These are phyloP conservation scores for Vaccinium corymbosum DNA, from an alignment of 148 eudicot genomes.

Conservation along the genomic window DNA sequence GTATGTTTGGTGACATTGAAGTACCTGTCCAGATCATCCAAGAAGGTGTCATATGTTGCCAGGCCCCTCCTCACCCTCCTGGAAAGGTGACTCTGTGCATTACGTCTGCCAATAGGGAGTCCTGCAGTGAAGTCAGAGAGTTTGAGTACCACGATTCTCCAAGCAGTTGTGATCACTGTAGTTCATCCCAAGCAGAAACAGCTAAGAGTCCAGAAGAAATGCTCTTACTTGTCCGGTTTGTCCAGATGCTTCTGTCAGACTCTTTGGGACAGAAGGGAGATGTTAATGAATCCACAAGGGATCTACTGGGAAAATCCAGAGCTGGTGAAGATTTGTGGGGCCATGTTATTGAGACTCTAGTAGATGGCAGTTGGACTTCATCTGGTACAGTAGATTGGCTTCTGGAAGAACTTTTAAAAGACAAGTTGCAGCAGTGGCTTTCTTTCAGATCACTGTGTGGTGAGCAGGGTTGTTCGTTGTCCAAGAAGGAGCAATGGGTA, in stretches of 20 bases:
- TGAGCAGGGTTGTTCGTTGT: constrained; percentile 39
- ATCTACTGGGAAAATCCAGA: constrained; percentile 32
- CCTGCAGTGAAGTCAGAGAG: constrained; percentile 88
- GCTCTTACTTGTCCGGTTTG: constrained; percentile 68
- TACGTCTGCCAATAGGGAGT: constrained; percentile 67
- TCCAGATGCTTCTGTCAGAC: constrained; percentile 57
- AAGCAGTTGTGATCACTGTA: constrained; percentile 28
- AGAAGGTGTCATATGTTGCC: constrained; percentile 78
- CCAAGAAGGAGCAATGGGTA: constrained; percentile 85
- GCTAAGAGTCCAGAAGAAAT: constrained; percentile 59
- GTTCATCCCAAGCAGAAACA: constrained; percentile 34
- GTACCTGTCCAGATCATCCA: constrained; percentile 75
- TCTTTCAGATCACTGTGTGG: constrained; percentile 32
- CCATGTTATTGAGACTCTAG: constrained; percentile 57
- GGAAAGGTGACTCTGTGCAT: constrained; percentile 74
- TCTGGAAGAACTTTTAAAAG: constrained; percentile 70
- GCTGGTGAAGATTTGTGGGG: constrained; percentile 51
- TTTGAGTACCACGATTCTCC: constrained; percentile 66
- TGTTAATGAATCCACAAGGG: constrained; percentile 27
- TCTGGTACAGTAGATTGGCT: constrained; percentile 65
- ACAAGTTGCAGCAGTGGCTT: constrained; percentile 79
- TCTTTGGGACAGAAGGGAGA: constrained; percentile 36
- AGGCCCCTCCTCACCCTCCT: constrained; percentile 61
- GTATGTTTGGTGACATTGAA: constrained; percentile 88
- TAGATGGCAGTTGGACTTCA: constrained; percentile 48